phyloP scores from a whole-genome alignment of 78 protist genomes.

The Cavenderia fasciculata region DNA sequence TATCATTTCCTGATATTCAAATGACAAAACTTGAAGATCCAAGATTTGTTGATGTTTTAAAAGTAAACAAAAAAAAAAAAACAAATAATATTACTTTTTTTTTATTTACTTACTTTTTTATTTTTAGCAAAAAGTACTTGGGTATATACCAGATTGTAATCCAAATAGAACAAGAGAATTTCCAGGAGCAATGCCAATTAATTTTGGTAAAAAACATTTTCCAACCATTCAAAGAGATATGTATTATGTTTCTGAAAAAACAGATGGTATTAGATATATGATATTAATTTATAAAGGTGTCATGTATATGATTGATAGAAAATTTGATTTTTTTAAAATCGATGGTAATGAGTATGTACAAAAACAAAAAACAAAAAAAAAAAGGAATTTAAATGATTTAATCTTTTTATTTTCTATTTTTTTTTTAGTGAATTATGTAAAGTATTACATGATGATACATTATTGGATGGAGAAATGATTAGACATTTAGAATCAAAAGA shows the following conservation, averaged over 20 bases:
- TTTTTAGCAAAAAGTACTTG: slow-evolving; percentile 3
- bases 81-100: too few species aligned
- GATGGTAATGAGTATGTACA: slow-evolving; percentile 14
- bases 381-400: too few species aligned
- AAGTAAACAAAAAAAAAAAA: not conserved
- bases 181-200: slow-evolving; percentile 79
- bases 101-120: not conserved
- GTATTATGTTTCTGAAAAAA: slow-evolving; percentile 70
- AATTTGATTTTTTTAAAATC: slow-evolving; percentile 51
- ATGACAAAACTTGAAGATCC: slow-evolving; percentile 20
- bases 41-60: slow-evolving; percentile 16
- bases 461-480: slow-evolving; percentile 83
- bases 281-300: not conserved
- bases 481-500: slow-evolving; percentile 30
- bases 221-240: slow-evolving; percentile 29
- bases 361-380: too few species aligned
- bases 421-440: too few species aligned
- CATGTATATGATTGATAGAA: slow-evolving; percentile 44
- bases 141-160: slow-evolving; percentile 9
- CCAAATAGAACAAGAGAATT: slow-evolving; percentile 7
- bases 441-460: too few species aligned
- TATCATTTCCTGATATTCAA: slow-evolving; percentile 50
- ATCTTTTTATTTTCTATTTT: too few species aligned
- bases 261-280: slow-evolving; percentile 77
- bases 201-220: slow-evolving; percentile 65